Conservation (phyloP, 352 stramenopile species). For the Phytophthora tentaculata region DNA sequence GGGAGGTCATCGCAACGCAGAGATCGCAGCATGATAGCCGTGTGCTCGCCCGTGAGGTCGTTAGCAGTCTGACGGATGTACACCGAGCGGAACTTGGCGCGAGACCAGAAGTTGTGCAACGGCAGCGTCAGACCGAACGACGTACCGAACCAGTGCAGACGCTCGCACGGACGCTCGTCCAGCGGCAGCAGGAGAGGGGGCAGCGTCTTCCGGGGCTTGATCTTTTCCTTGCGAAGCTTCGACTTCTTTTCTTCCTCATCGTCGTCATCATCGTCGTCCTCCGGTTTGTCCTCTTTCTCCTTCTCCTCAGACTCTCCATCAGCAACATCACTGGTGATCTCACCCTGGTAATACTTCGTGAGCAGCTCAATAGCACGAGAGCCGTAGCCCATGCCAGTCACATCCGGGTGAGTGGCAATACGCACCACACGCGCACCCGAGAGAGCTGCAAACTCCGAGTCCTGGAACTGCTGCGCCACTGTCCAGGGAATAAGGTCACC, state of each 20-base stretch:
- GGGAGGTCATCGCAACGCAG: conserved; percentile 81
- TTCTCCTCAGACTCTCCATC: conserved; percentile 41
- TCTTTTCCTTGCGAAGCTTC: conserved; percentile 81
- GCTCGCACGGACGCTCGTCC: conserved; percentile 93
- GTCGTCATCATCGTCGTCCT: conserved; percentile 37
- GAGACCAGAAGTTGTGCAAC: conserved; percentile 98
- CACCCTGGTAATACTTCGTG: conserved; percentile 98
- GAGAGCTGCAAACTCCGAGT: conserved; percentile 97
- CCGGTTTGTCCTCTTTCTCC: conserved; percentile 36
- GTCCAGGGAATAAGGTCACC: conserved; percentile 99
- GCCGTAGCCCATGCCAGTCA: conserved; percentile 98
- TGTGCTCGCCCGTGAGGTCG: conserved; percentile 99
- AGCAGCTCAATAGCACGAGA: conserved; percentile 96
- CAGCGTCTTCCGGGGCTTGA: conserved; percentile 97
- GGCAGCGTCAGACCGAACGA: conserved; percentile 97
- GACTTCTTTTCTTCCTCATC: conserved; percentile 59
- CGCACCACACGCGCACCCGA: conserved; percentile 97
- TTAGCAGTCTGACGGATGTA: conserved; percentile 99
- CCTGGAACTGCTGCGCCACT: conserved; percentile 99
- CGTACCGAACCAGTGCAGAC: conserved; percentile 98
- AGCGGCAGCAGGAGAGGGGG: conserved; percentile 96
- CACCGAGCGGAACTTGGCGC: conserved; percentile 93
- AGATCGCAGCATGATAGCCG: conserved; percentile 91
- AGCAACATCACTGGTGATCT: conserved; percentile 78
- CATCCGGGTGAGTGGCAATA: conserved; percentile 98